These are phyloP conservation scores for Sarocladium brachiariae DNA, from an alignment of 2,329 filamentous ascomycete genomes.

Conservation along the genomic window DNA sequence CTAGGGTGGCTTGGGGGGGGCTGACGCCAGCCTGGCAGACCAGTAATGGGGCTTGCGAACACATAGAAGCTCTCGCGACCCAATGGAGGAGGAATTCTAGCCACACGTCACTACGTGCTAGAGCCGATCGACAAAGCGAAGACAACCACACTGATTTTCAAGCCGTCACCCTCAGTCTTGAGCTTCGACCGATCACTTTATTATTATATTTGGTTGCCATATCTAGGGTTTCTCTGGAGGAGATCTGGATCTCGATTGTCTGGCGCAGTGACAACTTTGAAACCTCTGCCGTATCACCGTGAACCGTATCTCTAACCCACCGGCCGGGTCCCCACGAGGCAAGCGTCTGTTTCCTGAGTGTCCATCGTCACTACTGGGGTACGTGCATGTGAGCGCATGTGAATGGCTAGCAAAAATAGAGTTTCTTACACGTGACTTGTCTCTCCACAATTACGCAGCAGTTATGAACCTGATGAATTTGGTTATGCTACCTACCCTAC, in stretches of 20 bases:
- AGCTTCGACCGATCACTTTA: not conserved
- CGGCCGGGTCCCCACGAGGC: not conserved
- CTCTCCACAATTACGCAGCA: too few species aligned
- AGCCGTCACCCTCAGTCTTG: not conserved
- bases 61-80: not conserved
- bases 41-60: not conserved
- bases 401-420: not conserved
- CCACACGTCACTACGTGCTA: not conserved
- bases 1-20: not conserved
- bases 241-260: not conserved
- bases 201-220: not conserved
- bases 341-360: not conserved
- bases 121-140: too few species aligned
- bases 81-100: not conserved
- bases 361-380: too few species aligned
- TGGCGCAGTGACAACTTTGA: not conserved
- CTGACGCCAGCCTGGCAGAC: constrained; percentile 4
- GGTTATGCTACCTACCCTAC: too few species aligned
- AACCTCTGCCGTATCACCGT: not conserved
- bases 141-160: not conserved
- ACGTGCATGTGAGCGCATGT: not conserved
- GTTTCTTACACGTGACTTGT: not conserved
- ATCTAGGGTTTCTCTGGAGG: not conserved
- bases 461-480: too few species aligned
- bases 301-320: not conserved